Evolutionary conservation across 768 basidiomycete genomes (phyloP).

Genomic region (Melanogaster broomeanus): DNA sequence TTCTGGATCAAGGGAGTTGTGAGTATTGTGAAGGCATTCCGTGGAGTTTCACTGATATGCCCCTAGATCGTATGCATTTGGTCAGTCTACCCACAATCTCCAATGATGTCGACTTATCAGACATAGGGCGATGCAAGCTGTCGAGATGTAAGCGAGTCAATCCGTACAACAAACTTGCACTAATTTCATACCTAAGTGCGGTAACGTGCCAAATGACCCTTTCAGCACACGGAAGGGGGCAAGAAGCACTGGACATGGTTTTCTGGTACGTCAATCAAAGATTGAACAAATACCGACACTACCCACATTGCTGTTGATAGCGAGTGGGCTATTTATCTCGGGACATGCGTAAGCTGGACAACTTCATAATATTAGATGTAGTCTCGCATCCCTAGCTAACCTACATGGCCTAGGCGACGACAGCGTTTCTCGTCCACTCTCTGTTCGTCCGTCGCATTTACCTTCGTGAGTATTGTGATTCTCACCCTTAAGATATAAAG

Average conservation of each 20-base stretch:
- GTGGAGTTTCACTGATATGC: too few relatives aligned
- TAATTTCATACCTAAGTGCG: constrained; percentile 6
- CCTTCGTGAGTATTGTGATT: constrained; percentile 13
- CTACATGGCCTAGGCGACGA: constrained; percentile 5
- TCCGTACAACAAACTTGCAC: neutral
- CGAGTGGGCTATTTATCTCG: constrained; percentile 10
- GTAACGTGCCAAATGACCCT: constrained; percentile 7
- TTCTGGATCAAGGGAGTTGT: constrained; percentile 26
- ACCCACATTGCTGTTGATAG: constrained; percentile 3
- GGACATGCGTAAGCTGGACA: constrained; percentile 12
- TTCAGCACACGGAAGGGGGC: neutral
- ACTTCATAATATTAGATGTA: neutral
- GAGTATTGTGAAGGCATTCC: neutral
- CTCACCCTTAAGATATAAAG: neutral
- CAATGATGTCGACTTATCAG: neutral
- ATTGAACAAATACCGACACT: neutral
- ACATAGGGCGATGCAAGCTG: constrained; percentile 21
- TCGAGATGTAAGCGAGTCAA: constrained; percentile 9
- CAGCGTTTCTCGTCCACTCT: constrained; percentile 24
- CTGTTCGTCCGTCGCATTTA: constrained; percentile 24
- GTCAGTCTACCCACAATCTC: constrained; percentile 10
- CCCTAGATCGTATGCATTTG: constrained; percentile 20
- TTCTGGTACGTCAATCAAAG: neutral
- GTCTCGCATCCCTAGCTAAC: constrained; percentile 14
- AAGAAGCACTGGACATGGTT: neutral